phyloP scores from a whole-genome alignment of 176 grass and related monocot species.

The Triticum urartu region DNA sequence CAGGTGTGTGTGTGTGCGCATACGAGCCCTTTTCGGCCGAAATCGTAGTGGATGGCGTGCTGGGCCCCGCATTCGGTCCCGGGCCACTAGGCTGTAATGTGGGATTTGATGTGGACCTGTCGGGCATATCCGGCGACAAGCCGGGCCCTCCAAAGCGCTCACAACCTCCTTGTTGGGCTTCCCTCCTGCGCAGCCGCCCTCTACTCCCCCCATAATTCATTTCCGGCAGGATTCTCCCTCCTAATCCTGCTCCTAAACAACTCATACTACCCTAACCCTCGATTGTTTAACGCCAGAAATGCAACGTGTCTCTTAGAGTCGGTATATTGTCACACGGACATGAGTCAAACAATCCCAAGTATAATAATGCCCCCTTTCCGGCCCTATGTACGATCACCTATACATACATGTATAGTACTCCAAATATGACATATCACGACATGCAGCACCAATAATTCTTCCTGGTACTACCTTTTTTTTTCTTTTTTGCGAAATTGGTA shows the following conservation, averaged over 20 bases:
- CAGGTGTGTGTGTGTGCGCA: background rate
- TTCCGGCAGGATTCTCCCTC: background rate
- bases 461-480: background rate
- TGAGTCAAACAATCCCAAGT: background rate
- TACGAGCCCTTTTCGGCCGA: background rate
- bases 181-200: background rate
- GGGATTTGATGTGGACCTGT: constrained; percentile 51
- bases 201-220: no score
- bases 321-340: background rate
- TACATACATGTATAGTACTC: background rate
- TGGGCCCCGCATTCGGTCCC: background rate
- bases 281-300: background rate
- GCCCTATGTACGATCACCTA: background rate
- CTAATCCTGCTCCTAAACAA: background rate
- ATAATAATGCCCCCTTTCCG: no score
- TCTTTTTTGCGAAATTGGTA: no score
- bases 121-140: constrained; percentile 49
- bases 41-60: background rate
- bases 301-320: background rate
- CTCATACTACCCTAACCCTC: background rate
- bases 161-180: background rate
- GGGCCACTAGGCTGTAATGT: constrained; percentile 18
- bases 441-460: constrained; percentile 13
- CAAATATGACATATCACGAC: background rate
- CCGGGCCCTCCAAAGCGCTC: background rate